Conservation (phyloP, 768 basidiomycete genomes). For the Lentinula boryana region DNA sequence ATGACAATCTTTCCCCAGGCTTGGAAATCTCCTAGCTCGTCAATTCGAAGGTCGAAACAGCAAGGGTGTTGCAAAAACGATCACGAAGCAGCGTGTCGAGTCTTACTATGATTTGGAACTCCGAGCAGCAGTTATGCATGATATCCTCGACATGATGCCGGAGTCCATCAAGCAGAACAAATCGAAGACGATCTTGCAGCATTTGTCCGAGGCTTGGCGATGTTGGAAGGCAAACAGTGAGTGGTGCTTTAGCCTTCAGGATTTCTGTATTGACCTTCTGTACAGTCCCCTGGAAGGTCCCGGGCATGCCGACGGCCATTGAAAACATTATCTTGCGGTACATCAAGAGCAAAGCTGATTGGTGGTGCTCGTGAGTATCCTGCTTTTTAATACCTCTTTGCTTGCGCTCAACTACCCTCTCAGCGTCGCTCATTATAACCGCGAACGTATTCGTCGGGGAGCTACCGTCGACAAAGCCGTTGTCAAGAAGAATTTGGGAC, state of each 20-base stretch:
- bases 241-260: slow-evolving; percentile 15
- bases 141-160: slow-evolving; percentile 99
- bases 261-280: background rate
- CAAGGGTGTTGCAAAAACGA: slow-evolving; percentile 95
- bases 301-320: slow-evolving; percentile 98
- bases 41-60: slow-evolving; percentile 98
- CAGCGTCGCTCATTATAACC: slow-evolving; percentile 95
- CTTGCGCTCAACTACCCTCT: slow-evolving; percentile 4
- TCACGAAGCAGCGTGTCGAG: slow-evolving; percentile 98
- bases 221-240: slow-evolving; percentile 92
- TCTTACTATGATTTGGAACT: slow-evolving; percentile 98
- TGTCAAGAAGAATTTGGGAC: slow-evolving; percentile 97
- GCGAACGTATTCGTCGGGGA: slow-evolving; percentile 93
- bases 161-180: slow-evolving; percentile 99
- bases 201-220: slow-evolving; percentile 97
- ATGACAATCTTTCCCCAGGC: slow-evolving; percentile 29
- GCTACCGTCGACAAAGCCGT: slow-evolving; percentile 98
- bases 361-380: slow-evolving; percentile 84
- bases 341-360: slow-evolving; percentile 99
- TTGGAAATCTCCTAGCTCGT: slow-evolving; percentile 94
- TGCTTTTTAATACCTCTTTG: background rate
- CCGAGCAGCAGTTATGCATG: slow-evolving; percentile 98
- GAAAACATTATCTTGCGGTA: slow-evolving; percentile 99
- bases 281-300: slow-evolving; percentile 97
- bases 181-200: slow-evolving; percentile 98